Conservation (phyloP, 1,284 basidiomycete genomes). For the Tilletiopsis washingtonensis region DNA sequence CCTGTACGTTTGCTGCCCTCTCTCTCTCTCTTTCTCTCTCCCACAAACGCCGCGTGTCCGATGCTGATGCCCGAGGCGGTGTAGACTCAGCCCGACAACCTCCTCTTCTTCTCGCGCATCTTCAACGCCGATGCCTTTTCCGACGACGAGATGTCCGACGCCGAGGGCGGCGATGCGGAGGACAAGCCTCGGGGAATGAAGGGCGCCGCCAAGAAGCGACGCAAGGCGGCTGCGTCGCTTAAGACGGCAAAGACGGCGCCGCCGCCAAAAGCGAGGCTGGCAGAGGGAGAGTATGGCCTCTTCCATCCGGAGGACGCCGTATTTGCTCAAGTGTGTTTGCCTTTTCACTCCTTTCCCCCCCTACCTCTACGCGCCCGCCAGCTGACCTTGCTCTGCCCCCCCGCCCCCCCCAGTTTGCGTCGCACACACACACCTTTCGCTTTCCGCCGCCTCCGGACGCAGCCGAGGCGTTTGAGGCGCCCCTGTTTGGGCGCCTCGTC, state of each 20-base stretch:
- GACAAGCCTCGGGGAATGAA: slow-evolving; percentile 29
- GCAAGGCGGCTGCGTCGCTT: slow-evolving; percentile 13
- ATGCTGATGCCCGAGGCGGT: background rate
- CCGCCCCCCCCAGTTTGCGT: slow-evolving; percentile 14
- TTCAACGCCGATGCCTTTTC: slow-evolving; percentile 39
- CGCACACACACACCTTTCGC: slow-evolving; percentile 34
- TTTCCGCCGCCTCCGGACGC: slow-evolving; percentile 41
- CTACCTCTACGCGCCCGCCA: background rate
- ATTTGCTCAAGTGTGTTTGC: slow-evolving; percentile 12
- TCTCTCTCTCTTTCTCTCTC: no score
- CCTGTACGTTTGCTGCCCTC: no score
- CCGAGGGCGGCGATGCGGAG: slow-evolving; percentile 10
- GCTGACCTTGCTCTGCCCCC: background rate
- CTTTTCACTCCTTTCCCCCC: background rate
- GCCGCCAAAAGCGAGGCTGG: background rate
- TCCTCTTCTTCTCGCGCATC: slow-evolving; percentile 40
- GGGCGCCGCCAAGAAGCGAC: slow-evolving; percentile 29
- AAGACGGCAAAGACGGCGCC: slow-evolving; percentile 6
- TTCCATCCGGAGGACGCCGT: slow-evolving; percentile 44
- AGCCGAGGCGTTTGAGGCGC: slow-evolving; percentile 36
- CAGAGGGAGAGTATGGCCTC: slow-evolving; percentile 25
- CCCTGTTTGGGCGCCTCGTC: slow-evolving; percentile 34
- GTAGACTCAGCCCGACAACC: slow-evolving; percentile 27
- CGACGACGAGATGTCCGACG: slow-evolving; percentile 27
- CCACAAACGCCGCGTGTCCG: no score